phyloP scores from a whole-genome alignment of 148 eudicot genomes.

The Chenopodium album region DNA sequence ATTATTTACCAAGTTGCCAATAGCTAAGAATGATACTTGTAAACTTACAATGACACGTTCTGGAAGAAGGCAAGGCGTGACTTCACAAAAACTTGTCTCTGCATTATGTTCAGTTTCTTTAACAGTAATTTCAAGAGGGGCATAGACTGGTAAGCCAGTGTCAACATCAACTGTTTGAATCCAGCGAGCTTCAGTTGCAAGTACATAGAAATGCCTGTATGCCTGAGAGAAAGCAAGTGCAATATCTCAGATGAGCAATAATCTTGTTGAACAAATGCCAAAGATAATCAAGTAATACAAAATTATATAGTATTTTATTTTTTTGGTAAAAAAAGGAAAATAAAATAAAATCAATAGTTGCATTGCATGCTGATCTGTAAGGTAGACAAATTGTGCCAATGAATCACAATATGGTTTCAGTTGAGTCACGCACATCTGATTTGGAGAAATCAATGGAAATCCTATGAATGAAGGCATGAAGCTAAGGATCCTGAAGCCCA shows the following conservation, averaged over 20 bases:
- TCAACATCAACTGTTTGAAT: slow-evolving; percentile 95
- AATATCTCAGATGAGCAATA: slow-evolving; percentile 9
- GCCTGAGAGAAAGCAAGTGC: slow-evolving; percentile 48
- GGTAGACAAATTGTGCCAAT: not conserved
- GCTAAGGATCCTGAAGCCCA: not conserved
- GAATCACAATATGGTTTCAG: not conserved
- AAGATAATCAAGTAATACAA: not conserved
- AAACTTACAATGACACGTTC: slow-evolving; percentile 88
- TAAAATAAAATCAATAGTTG: not conserved
- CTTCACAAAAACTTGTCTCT: slow-evolving; percentile 90
- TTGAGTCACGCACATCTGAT: not conserved
- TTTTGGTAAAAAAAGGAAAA: not conserved
- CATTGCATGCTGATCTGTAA: not conserved
- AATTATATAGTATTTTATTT: too few relatives aligned
- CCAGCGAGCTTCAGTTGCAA: slow-evolving; percentile 98
- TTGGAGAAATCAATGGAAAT: not conserved
- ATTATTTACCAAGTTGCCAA: not conserved
- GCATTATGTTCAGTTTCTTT: slow-evolving; percentile 79
- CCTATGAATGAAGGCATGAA: not conserved
- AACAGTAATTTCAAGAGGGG: slow-evolving; percentile 85
- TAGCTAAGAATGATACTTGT: not conserved
- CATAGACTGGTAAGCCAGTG: slow-evolving; percentile 90
- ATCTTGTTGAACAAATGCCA: not conserved
- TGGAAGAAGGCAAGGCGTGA: slow-evolving; percentile 95
- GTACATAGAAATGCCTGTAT: slow-evolving; percentile 93